A percentile compares a stretch with the other conserved stretches of the same genome.
Evolutionary conservation across 1,284 basidiomycete genomes (phyloP).

Genomic region (Sporisorium graminicola): DNA sequence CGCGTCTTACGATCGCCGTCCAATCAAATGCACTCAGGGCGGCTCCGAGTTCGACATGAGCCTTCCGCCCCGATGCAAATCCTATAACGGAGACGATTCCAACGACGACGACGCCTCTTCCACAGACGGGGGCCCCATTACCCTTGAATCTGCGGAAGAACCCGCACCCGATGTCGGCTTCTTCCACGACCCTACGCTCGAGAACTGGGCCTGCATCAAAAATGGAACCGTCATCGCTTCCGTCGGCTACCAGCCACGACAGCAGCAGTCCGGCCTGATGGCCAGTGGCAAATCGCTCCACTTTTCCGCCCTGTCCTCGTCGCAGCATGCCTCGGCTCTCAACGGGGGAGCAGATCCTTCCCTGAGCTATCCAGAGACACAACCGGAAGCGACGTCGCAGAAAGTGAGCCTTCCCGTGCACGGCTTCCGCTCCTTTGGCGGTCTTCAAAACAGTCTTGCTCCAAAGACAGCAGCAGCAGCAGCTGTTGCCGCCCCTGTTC

Average conservation of each 20-base stretch:
- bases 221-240: constrained; percentile 48
- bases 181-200: constrained; percentile 30
- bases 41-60: constrained; percentile 60
- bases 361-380: neutral
- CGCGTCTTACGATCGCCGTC: constrained; percentile 55
- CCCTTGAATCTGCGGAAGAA: constrained; percentile 32
- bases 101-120: constrained; percentile 41
- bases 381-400: constrained; percentile 17
- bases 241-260: constrained; percentile 42
- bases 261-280: constrained; percentile 49
- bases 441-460: constrained; percentile 42
- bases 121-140: constrained; percentile 8
- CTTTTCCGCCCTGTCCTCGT: constrained; percentile 43
- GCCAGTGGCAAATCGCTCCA: constrained; percentile 50
- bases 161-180: constrained; percentile 43
- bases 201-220: constrained; percentile 60
- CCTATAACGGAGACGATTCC: constrained; percentile 42
- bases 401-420: constrained; percentile 55
- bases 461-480: constrained; percentile 22
- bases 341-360: constrained; percentile 8
- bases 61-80: constrained; percentile 43
- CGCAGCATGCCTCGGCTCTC: constrained; percentile 37
- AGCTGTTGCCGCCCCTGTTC: neutral
- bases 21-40: constrained; percentile 60
- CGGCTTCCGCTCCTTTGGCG: constrained; percentile 61